phyloP scores from a whole-genome alignment of 257 asterid genomes.

The Eustoma russellianum region DNA sequence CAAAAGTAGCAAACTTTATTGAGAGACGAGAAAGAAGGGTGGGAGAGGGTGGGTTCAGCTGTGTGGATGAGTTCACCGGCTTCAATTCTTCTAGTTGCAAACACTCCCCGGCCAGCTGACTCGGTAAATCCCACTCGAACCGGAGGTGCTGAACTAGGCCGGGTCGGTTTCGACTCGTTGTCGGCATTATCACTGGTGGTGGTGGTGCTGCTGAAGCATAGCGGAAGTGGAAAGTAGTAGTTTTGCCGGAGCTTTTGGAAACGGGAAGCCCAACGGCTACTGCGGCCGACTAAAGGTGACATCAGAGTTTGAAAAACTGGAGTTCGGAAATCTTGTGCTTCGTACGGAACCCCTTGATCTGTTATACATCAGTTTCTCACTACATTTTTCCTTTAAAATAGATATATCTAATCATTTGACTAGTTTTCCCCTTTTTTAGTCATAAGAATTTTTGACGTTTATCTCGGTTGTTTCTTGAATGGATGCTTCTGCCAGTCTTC shows the following conservation, averaged over 20 bases:
- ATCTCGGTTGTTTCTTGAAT: too few species aligned
- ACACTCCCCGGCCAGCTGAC: conserved; percentile 56
- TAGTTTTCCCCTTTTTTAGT: too few species aligned
- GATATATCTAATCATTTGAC: too few species aligned
- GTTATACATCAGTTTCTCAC: too few species aligned
- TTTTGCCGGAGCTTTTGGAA: conserved; percentile 12
- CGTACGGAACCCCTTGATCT: too few species aligned
- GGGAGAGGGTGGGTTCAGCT: conserved; percentile 51
- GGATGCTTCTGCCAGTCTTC: too few species aligned
- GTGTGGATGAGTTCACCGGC: conserved; percentile 72
- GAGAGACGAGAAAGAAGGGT: conserved; percentile 48
- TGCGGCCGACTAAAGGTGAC: conserved; percentile 18
- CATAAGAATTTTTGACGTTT: too few species aligned
- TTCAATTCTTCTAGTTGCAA: conserved; percentile 51
- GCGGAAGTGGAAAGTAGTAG: not conserved
- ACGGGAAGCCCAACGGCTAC: conserved; percentile 25
- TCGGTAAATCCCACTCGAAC: conserved; percentile 38
- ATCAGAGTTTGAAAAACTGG: conserved; percentile 1
- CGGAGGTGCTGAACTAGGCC: conserved; percentile 38
- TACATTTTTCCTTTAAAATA: too few species aligned
- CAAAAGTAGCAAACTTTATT: conserved; percentile 55
- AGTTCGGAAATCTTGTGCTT: too few species aligned
- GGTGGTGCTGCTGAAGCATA: conserved; percentile 12
- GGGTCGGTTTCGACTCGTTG: conserved; percentile 11
- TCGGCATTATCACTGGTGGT: not conserved